These are phyloP conservation scores for Rubia balearica DNA, from an alignment of 305 asterid genomes.

Conservation along the genomic window DNA sequence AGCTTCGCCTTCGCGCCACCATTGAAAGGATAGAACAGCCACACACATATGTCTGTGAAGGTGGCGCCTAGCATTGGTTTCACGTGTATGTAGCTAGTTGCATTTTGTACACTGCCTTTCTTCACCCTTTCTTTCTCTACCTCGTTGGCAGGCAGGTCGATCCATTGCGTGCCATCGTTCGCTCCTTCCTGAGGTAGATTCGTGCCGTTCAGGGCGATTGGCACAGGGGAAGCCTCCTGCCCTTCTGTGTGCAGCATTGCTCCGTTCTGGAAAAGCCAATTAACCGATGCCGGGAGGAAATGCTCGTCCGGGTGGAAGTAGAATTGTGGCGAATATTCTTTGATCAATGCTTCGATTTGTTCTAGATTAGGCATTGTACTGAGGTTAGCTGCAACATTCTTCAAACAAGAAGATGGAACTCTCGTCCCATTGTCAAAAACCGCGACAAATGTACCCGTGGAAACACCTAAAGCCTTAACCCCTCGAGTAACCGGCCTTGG, in stretches of 20 bases:
- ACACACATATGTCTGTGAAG: slow-evolving; percentile 48
- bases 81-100: slow-evolving; percentile 44
- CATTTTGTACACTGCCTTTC: slow-evolving; percentile 42
- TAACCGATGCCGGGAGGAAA: slow-evolving; percentile 56
- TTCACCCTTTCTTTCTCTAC: slow-evolving; percentile 43
- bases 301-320: slow-evolving; percentile 73
- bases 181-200: slow-evolving; percentile 72
- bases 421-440: slow-evolving; percentile 27
- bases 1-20: slow-evolving; percentile 66
- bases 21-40: slow-evolving; percentile 84
- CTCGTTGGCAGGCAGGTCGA: slow-evolving; percentile 52
- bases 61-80: slow-evolving; percentile 74
- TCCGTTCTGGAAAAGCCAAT: slow-evolving; percentile 70
- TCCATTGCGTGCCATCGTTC: slow-evolving; percentile 64
- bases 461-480: slow-evolving; percentile 35
- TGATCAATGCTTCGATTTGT: slow-evolving; percentile 45
- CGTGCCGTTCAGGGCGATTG: slow-evolving; percentile 39
- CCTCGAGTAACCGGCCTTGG: slow-evolving; percentile 53
- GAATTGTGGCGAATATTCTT: slow-evolving; percentile 45
- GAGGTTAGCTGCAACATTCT: slow-evolving; percentile 25
- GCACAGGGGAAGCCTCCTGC: slow-evolving; percentile 44
- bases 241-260: slow-evolving; percentile 57
- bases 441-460: slow-evolving; percentile 46
- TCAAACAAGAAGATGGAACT: slow-evolving; percentile 38
- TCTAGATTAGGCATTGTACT: slow-evolving; percentile 51